Evolutionary conservation across 805 yeast species (phyloP), one percentile per base, ranked within the genome.

Genomic region (Yamadazyma insecticola): DNA sequence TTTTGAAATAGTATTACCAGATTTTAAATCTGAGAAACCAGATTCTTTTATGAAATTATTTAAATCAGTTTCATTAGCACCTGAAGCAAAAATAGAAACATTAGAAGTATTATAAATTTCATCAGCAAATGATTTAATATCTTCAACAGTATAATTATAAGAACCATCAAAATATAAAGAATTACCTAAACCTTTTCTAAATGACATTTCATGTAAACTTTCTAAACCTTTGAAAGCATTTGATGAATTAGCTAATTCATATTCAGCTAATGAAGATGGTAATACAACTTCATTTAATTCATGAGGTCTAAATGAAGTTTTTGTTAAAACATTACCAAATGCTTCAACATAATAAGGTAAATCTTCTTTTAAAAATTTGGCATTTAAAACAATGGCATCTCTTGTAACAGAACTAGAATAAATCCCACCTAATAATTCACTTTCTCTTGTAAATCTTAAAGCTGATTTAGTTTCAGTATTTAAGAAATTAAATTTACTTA

Each of bases 331-430:
- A 49, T 80, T 80, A 51, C 85, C 90, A 36, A 92, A 65, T 18
- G 86, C 83, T 51, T 82, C 82, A 42, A 90, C 95, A 61, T 76
- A 92, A 74, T 79, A 92, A 39, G 97, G 97, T 53, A 92, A 76
- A 57, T 81, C 84, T 63, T 83, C 85, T 57, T 80, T 79, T 63
- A 90, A 74, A 70, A 92, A 92, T 48, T 74, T 72, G 38, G 97
- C 81, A 46, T 76, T 73, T 53, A 90, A 74, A 40, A 84, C 76
- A 43, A 92, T 75, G 50, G 81, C 70, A 57, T 92, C 97, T 70
- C 96, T 82, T 60, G 84, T 78, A 48, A 87, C 80, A 35, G 55
- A 50, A 26, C 95, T 69, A 29, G 72, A 54, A 60, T 87, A 75
- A 39, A 62, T 63, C 56, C 96, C 97, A 47, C 98, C 97, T 44